phyloP scores from a whole-genome alignment of 441 rosid genomes.

The Sinapis alba region DNA sequence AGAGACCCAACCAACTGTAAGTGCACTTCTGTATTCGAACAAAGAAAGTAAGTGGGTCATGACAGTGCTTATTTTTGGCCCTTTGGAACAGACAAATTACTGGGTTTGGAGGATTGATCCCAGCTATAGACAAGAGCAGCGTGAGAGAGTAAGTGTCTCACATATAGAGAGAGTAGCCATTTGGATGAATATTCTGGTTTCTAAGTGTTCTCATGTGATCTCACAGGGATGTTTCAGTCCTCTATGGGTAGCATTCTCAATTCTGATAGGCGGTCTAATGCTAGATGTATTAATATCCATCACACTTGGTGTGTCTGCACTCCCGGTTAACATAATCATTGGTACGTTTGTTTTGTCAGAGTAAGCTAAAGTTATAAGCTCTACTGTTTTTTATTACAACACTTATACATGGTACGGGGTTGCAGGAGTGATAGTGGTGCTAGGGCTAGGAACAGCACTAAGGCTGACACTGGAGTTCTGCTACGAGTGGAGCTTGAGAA shows the following conservation, averaged over 20 bases:
- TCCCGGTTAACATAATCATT: slow-evolving; percentile 85
- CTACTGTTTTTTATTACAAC: neutral
- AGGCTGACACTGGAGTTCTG: slow-evolving; percentile 80
- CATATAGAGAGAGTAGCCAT: neutral
- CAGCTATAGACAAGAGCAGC: slow-evolving; percentile 58
- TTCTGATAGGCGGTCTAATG: slow-evolving; percentile 82
- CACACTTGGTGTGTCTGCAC: slow-evolving; percentile 82
- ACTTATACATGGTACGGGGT: neutral
- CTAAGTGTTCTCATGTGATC: slow-evolving; percentile 19
- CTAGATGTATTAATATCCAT: slow-evolving; percentile 85
- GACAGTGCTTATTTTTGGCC: neutral
- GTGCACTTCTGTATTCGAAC: slow-evolving; percentile 37
- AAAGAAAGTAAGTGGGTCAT: neutral
- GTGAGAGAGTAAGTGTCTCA: slow-evolving; percentile 54
- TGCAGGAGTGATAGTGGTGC: slow-evolving; percentile 84
- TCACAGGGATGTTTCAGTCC: slow-evolving; percentile 80
- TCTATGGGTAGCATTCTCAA: slow-evolving; percentile 91
- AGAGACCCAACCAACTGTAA: slow-evolving; percentile 64
- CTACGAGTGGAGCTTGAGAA: slow-evolving; percentile 81
- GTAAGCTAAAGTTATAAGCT: neutral
- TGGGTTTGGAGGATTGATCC: slow-evolving; percentile 89
- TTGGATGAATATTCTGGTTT: neutral
- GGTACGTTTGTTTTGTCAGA: slow-evolving; percentile 40
- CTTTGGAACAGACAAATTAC: slow-evolving; percentile 59
- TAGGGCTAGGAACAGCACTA: slow-evolving; percentile 87